A percentile compares a stretch with the other conserved stretches of the same genome.
Evolutionary conservation across 1,139 yeast genomes (phyloP).

Genomic region (Candida sojae): DNA sequence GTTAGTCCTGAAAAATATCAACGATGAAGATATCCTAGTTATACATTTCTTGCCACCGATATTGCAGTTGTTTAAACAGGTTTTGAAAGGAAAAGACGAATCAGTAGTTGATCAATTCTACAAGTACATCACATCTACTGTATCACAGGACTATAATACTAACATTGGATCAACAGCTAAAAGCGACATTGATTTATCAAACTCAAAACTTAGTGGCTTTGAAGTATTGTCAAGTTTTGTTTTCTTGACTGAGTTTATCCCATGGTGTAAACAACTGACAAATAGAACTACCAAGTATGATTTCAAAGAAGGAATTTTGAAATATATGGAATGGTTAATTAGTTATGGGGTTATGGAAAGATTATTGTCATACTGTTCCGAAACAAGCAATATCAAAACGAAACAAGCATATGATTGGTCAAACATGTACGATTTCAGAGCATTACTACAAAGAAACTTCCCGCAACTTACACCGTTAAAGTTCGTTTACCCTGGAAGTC

Average conservation of each 20-base stretch:
- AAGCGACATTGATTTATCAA: constrained; percentile 47
- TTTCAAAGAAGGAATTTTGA: constrained; percentile 48
- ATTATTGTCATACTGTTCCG: constrained; percentile 69
- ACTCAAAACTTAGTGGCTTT: constrained; percentile 58
- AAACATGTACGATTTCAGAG: constrained; percentile 64
- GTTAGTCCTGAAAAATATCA: constrained; percentile 37
- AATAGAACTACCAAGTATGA: constrained; percentile 52
- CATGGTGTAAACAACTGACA: constrained; percentile 63
- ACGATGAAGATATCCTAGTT: constrained; percentile 61
- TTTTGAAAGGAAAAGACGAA: constrained; percentile 21
- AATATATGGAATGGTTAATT: constrained; percentile 39
- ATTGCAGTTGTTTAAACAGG: constrained; percentile 42
- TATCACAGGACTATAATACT: constrained; percentile 25
- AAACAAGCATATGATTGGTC: constrained; percentile 36
- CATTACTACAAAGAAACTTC: constrained; percentile 64
- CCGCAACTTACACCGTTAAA: constrained; percentile 54
- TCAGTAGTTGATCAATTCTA: constrained; percentile 29
- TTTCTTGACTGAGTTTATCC: constrained; percentile 64
- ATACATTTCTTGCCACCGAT: constrained; percentile 68
- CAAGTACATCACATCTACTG: constrained; percentile 19
- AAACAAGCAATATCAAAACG: constrained; percentile 47
- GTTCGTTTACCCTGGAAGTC: constrained; percentile 29
- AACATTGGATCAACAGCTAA: constrained; percentile 12
- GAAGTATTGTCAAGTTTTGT: constrained; percentile 49
- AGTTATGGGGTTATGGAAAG: constrained; percentile 79